These are phyloP conservation scores for Populus tremula DNA, from an alignment of 345 rosid species.

Conservation along the genomic window DNA sequence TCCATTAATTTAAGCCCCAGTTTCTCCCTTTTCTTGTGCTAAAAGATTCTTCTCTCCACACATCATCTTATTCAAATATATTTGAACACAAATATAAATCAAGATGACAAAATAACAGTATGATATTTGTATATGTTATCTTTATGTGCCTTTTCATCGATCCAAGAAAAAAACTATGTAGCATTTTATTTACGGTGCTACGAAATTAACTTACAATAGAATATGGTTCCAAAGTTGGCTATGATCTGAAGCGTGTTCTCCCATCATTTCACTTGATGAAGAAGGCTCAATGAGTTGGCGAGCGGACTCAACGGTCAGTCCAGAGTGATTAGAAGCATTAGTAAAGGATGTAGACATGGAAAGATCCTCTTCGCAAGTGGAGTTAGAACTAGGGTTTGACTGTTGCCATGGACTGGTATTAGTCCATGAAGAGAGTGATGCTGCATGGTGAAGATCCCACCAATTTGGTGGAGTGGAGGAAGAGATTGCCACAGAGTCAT, in stretches of 20 bases:
- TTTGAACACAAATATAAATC: not conserved
- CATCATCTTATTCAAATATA: not conserved
- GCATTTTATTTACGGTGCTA: not conserved
- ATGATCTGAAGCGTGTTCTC: constrained; percentile 51
- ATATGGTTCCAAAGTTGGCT: constrained; percentile 63
- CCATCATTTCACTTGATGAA: constrained; percentile 46
- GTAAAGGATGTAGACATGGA: constrained; percentile 54
- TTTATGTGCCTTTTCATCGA: not conserved
- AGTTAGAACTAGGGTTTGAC: constrained; percentile 47
- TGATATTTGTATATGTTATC: not conserved
- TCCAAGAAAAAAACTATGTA: not conserved
- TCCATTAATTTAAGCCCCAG: not conserved
- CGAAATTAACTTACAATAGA: constrained; percentile 51
- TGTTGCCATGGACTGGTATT: constrained; percentile 30
- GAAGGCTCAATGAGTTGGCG: constrained; percentile 36
- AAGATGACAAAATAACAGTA: not conserved
- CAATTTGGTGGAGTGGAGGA: constrained; percentile 38
- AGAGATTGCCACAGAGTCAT: constrained; percentile 31
- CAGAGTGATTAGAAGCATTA: constrained; percentile 62
- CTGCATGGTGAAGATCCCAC: constrained; percentile 66
- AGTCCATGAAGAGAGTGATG: constrained; percentile 45
- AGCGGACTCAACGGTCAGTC: constrained; percentile 54
- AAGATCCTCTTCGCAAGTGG: constrained; percentile 60
- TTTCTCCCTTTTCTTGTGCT: not conserved
- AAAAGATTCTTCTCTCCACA: constrained; percentile 22